These are phyloP conservation scores for Paulownia fortunei DNA, from an alignment of 257 asterid species.

Conservation along the genomic window DNA sequence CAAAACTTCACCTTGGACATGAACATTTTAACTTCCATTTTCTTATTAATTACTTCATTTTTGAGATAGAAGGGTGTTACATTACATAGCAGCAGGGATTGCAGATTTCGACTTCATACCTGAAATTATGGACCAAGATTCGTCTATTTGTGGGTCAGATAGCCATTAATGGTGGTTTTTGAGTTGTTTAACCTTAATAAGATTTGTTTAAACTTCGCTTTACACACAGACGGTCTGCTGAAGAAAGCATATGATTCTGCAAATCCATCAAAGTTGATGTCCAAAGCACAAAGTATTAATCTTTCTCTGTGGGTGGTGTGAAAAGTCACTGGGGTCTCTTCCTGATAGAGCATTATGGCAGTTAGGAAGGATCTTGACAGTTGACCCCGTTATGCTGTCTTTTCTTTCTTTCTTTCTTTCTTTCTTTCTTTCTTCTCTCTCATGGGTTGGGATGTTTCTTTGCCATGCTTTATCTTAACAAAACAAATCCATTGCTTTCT, in stretches of 20 bases:
- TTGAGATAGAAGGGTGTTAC: background rate
- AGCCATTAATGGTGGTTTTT: background rate
- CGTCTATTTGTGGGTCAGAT: background rate
- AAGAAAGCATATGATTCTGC: conserved; percentile 29
- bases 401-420: background rate
- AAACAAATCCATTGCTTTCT: conserved; percentile 2
- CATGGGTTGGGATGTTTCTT: conserved; percentile 4
- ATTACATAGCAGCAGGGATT: background rate
- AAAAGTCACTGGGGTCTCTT: background rate
- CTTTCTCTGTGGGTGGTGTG: background rate
- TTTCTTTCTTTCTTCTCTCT: background rate
- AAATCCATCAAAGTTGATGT: conserved; percentile 16
- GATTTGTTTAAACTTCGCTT: background rate
- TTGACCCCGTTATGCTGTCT: conserved; percentile 1
- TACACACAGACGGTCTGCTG: conserved; percentile 5
- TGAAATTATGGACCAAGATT: background rate
- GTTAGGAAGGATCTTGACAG: conserved; percentile 29
- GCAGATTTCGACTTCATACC: background rate
- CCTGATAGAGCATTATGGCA: background rate
- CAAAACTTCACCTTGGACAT: background rate
- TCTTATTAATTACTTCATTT: background rate
- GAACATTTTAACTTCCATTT: background rate
- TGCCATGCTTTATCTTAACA: conserved; percentile 30
- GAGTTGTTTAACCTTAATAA: background rate
- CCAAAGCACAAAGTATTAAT: background rate